Conservation (phyloP, 768 basidiomycete species). For the Termitomyces sp. region DNA sequence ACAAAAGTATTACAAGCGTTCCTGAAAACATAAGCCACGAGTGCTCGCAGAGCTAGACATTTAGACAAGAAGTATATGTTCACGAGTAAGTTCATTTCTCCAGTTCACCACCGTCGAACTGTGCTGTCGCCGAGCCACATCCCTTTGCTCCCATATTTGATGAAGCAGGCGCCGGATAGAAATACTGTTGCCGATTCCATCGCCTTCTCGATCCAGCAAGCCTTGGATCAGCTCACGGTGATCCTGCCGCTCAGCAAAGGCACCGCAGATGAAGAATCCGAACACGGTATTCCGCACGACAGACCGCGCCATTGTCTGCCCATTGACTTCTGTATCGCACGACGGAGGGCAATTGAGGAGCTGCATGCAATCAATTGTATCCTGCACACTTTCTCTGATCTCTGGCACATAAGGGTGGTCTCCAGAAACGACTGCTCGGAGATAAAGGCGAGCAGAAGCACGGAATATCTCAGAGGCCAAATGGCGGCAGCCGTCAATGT, state of each 20-base stretch:
- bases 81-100: constrained; percentile 46
- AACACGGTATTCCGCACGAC: constrained; percentile 79
- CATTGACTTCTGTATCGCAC: constrained; percentile 7
- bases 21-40: neutral
- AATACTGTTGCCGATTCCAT: constrained; percentile 60
- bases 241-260: constrained; percentile 46
- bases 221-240: constrained; percentile 37
- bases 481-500: constrained; percentile 30
- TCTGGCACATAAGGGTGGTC: constrained; percentile 62
- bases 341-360: constrained; percentile 25
- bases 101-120: constrained; percentile 46
- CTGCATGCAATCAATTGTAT: constrained; percentile 44
- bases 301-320: constrained; percentile 32
- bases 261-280: constrained; percentile 67
- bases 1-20: neutral
- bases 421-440: constrained; percentile 73
- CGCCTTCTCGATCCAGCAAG: constrained; percentile 46
- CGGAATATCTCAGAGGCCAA: constrained; percentile 64
- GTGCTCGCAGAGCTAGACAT: neutral
- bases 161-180: constrained; percentile 48
- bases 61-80: constrained; percentile 54
- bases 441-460: constrained; percentile 65
- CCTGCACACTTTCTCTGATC: constrained; percentile 46
- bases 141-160: constrained; percentile 49
- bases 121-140: neutral